Conservation (phyloP, 2,329 filamentous ascomycete genomes). For the Simplicillium sp. region DNA sequence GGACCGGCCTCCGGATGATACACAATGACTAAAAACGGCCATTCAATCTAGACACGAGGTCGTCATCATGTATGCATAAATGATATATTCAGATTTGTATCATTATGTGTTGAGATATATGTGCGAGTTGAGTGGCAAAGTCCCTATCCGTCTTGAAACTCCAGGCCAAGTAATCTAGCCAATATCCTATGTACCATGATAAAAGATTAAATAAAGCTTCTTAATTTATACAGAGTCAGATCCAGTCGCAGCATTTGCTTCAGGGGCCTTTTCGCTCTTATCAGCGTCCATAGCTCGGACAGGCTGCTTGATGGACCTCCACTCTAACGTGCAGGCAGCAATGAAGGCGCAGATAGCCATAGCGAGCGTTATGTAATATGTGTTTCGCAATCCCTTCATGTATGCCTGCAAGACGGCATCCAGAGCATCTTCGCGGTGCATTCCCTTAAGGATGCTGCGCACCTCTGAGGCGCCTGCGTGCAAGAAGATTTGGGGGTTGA, state of each 20-base stretch:
- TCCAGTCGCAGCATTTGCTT: not conserved
- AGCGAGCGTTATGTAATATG: constrained; percentile 42
- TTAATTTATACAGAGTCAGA: not conserved
- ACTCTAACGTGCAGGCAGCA: constrained; percentile 32
- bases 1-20: constrained; percentile 31
- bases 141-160: too few species aligned
- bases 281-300: constrained; percentile 15
- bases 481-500: constrained; percentile 39
- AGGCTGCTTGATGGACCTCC: constrained; percentile 43
- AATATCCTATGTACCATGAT: not conserved
- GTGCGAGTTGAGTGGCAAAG: too few species aligned
- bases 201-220: not conserved
- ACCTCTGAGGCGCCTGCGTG: constrained; percentile 44
- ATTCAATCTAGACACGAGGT: not conserved
- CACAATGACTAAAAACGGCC: constrained; percentile 17
- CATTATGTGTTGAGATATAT: too few species aligned
- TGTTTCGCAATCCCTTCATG: constrained; percentile 37
- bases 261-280: constrained; percentile 14
- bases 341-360: constrained; percentile 37
- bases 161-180: not conserved
- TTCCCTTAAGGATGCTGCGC: constrained; percentile 27
- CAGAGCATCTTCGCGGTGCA: constrained; percentile 30
- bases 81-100: not conserved
- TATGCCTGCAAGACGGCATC: constrained; percentile 36
- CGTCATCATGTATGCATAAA: not conserved